Evolutionary conservation across 2,329 filamentous ascomycete species (phyloP).

Genomic region (Helicocarpus griseus): DNA sequence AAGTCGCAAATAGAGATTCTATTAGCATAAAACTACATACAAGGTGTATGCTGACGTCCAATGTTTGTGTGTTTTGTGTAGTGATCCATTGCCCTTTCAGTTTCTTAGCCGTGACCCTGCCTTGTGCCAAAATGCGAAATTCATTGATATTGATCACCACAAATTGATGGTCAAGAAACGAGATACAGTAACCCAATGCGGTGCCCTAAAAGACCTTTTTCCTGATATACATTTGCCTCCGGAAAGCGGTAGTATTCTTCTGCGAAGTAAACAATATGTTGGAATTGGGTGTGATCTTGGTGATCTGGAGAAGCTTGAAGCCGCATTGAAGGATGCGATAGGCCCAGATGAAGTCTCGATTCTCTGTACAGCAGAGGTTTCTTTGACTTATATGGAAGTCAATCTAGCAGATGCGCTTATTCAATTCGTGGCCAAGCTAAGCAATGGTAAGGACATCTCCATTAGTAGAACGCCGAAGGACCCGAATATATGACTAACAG

Average conservation of each 20-base stretch:
- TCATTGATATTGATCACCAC: conserved; percentile 80
- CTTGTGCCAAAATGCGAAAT: conserved; percentile 50
- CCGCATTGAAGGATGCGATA: conserved; percentile 49
- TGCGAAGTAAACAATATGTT: conserved; percentile 61
- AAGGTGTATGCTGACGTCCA: conserved; percentile 10
- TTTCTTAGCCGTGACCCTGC: conserved; percentile 58
- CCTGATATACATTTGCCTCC: conserved; percentile 32
- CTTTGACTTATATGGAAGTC: conserved; percentile 80
- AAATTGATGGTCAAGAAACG: conserved; percentile 40
- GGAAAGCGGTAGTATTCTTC: conserved; percentile 36
- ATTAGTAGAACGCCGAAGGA: neutral
- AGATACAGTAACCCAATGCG: conserved; percentile 10
- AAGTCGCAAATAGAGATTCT: conserved; percentile 33
- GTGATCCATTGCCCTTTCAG: conserved; percentile 81
- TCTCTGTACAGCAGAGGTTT: conserved; percentile 81
- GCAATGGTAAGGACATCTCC: conserved; percentile 45
- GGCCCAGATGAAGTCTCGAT: conserved; percentile 48
- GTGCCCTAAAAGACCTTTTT: conserved; percentile 48
- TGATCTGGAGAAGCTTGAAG: conserved; percentile 52
- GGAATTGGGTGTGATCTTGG: conserved; percentile 75
- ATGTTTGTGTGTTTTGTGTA: conserved; percentile 27
- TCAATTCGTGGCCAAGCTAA: conserved; percentile 62
- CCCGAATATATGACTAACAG: conserved; percentile 3
- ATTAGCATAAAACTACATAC: neutral
- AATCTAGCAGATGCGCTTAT: conserved; percentile 64